These are phyloP conservation scores for Setomelanomma holmii DNA, from an alignment of 2,329 filamentous ascomycete genomes.

Conservation along the genomic window DNA sequence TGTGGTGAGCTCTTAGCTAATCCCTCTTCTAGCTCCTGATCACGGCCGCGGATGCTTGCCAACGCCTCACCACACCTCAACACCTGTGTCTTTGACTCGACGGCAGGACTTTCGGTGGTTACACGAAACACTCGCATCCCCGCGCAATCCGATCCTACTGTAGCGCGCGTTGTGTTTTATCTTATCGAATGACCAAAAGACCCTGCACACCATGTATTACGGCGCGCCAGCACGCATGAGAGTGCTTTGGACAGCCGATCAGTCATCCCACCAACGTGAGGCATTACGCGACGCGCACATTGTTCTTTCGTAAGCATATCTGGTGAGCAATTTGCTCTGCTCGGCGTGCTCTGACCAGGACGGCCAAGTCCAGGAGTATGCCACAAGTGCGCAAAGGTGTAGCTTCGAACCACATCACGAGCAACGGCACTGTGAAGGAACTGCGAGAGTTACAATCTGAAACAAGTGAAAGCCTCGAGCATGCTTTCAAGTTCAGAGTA, in stretches of 20 bases:
- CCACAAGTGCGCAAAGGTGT: conserved; percentile 26
- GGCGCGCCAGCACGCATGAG: conserved; percentile 20
- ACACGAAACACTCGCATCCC: conserved; percentile 33
- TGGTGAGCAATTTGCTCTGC: conserved; percentile 16
- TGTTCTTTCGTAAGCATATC: conserved; percentile 36
- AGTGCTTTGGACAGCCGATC: conserved; percentile 24
- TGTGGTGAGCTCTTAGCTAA: conserved; percentile 29
- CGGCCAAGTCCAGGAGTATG: conserved; percentile 28
- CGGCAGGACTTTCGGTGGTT: conserved; percentile 36
- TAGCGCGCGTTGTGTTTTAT: conserved; percentile 27
- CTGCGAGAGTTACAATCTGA: background rate
- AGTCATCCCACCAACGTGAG: conserved; percentile 25
- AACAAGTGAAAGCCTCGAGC: conserved; percentile 14
- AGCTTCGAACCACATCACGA: conserved; percentile 11
- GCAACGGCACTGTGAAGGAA: background rate
- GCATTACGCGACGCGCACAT: conserved; percentile 33
- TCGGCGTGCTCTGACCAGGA: conserved; percentile 20
- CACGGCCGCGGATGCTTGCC: conserved; percentile 42
- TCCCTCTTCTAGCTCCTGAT: conserved; percentile 25
- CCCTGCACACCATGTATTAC: conserved; percentile 9
- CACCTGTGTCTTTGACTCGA: conserved; percentile 26
- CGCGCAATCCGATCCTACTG: conserved; percentile 23
- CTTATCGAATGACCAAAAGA: conserved; percentile 37
- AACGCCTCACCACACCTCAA: conserved; percentile 25
- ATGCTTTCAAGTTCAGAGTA: no score